Conservation (phyloP, 441 rosid species). For the Gossypium schwendimanii region DNA sequence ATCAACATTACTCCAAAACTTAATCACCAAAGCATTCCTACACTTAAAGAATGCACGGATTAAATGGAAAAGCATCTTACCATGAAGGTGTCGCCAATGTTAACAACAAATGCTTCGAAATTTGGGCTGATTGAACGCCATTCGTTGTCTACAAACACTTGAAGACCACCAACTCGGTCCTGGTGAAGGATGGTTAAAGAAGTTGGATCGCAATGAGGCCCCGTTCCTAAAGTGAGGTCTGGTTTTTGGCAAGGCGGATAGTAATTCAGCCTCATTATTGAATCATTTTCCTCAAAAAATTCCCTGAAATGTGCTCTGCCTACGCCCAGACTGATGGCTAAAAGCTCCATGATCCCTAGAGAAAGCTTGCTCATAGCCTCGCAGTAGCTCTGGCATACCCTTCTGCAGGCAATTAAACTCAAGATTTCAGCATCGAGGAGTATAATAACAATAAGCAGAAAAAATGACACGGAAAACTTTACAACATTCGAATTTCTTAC, state of each 20-base stretch:
- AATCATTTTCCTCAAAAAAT: conserved; percentile 75
- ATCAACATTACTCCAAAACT: background rate
- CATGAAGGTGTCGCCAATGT: conserved; percentile 98
- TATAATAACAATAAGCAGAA: background rate
- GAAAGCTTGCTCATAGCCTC: conserved; percentile 78
- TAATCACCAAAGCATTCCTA: background rate
- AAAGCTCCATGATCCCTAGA: conserved; percentile 82
- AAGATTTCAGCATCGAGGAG: background rate
- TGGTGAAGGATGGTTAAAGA: conserved; percentile 97
- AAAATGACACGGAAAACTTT: background rate
- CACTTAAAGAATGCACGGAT: background rate
- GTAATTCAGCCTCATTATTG: conserved; percentile 92
- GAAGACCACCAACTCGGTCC: conserved; percentile 88
- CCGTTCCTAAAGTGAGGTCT: conserved; percentile 88
- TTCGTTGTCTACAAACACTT: conserved; percentile 71
- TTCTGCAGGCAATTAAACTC: conserved; percentile 31
- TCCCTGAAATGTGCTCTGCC: conserved; percentile 46
- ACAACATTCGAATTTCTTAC: conserved; percentile 27
- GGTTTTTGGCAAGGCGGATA: conserved; percentile 96
- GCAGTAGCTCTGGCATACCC: conserved; percentile 72
- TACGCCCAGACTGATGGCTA: conserved; percentile 69
- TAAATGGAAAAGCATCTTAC: conserved; percentile 26
- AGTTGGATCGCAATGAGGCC: conserved; percentile 98
- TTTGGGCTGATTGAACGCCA: conserved; percentile 84
- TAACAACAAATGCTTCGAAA: conserved; percentile 74